A percentile compares a stretch with the other conserved stretches of the same genome.
These are phyloP conservation scores for Microdochium trichocladiopsis DNA, from an alignment of 2,329 filamentous ascomycete species.

Conservation along the genomic window DNA sequence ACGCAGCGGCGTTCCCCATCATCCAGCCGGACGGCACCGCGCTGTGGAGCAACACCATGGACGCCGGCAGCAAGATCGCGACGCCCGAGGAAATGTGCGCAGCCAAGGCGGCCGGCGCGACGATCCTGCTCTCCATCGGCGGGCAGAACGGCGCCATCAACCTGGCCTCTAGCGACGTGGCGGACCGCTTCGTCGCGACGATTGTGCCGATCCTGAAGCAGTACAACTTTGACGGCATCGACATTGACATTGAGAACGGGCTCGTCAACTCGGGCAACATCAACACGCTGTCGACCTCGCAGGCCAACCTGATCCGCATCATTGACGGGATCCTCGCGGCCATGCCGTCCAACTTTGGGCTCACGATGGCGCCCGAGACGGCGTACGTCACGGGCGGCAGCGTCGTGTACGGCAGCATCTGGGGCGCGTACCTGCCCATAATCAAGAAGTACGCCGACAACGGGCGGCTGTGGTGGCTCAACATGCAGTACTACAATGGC, in stretches of 20 bases:
- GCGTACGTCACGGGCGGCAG: constrained; percentile 26
- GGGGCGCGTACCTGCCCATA: constrained; percentile 27
- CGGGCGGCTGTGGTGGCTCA: constrained; percentile 27
- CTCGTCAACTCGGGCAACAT: constrained; percentile 21
- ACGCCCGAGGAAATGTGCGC: constrained; percentile 23
- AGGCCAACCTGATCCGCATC: constrained; percentile 25
- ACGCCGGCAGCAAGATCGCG: constrained; percentile 18
- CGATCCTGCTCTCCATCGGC: constrained; percentile 25
- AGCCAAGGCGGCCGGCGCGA: constrained; percentile 24
- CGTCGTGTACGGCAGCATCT: constrained; percentile 23
- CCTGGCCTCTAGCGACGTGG: constrained; percentile 20
- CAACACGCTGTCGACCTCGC: constrained; percentile 19
- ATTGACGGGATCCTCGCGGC: constrained; percentile 27
- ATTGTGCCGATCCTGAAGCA: constrained; percentile 25
- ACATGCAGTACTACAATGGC: constrained; percentile 30
- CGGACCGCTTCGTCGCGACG: constrained; percentile 24
- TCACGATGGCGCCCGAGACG: constrained; percentile 38
- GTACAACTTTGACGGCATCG: constrained; percentile 28
- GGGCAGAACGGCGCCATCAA: constrained; percentile 24
- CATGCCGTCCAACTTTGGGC: constrained; percentile 51
- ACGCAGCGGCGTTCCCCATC: constrained; percentile 25
- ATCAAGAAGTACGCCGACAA: constrained; percentile 28
- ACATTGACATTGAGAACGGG: constrained; percentile 26
- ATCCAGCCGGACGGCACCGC: constrained; percentile 24
- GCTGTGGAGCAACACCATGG: constrained; percentile 24